Base-by-base conservation (phyloP, 129 eudicot genomes). In the Artemisia annua region DNA sequence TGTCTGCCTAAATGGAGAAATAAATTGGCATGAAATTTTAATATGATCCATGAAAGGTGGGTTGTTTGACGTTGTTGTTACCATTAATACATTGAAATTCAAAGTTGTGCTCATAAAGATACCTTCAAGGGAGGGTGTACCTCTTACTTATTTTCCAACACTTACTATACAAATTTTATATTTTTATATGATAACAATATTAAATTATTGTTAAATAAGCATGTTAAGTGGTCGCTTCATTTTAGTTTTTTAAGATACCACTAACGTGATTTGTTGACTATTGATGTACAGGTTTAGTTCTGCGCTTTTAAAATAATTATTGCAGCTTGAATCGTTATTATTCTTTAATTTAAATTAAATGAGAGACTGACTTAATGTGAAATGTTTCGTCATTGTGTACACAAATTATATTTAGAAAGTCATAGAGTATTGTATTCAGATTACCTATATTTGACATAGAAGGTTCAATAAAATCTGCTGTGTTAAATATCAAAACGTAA, bases 41-140 rank as follows among this genome's bases (percentile, higher is more conserved):
- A 61, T 77, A 50, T n/a, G 81, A 77, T 62, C 81, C 81, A 63
- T 77, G 57, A 62, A 62, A 50, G 70, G 76, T 77, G 76, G 81
- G 81, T 77, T 61, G 66, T 66, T 54, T 55, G 73, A 57, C 43
- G 39, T 66, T 32, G 54, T 65, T 75, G 62, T 20, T 28, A 62
- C 64, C 75, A 60, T 50, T 35, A 57, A 30, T 58, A 58, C 73
- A 46, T 22, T 54, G 62, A 28, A 55, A 58, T 57, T 22, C 26
- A 67, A 67, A 24, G 54, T 18, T 69, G 63, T 59, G 54, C 44
- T 67, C 67, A 48, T 18, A 17, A 58, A 13, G 58, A 26, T 67
- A 56, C 60, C 48, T 75, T 66, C 24, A 68, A 48, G 62, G 49
- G 11, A 32, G 24, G 54, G 51, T 51, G 55, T 43, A 39, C 53